Evolutionary conservation across 139 green algal species (phyloP).

Genomic region (Pseudopediastrum boryanum): DNA sequence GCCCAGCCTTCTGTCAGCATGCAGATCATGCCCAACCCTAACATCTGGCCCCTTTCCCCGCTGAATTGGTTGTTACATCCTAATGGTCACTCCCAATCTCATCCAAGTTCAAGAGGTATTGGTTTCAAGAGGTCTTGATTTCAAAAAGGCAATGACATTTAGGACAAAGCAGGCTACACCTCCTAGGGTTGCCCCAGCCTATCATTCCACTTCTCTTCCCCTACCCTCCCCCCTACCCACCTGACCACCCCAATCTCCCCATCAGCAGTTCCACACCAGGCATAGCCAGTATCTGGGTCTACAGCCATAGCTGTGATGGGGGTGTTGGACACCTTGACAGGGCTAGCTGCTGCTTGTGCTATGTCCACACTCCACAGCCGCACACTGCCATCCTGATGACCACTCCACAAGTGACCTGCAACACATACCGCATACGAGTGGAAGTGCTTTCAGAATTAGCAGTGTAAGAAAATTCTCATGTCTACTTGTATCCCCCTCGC

Average conservation of each 20-base stretch:
- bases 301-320: slow-evolving; percentile 20
- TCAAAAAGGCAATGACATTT: not conserved
- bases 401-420: slow-evolving; percentile 28
- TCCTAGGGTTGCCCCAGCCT: no score
- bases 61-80: not conserved
- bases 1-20: no score
- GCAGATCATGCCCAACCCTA: no score
- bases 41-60: no score
- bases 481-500: not conserved
- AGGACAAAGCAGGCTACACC: no score
- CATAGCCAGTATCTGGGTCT: slow-evolving; percentile 21
- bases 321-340: not conserved
- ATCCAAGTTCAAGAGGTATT: not conserved
- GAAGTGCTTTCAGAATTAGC: no score
- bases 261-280: slow-evolving; percentile 28
- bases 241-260: slow-evolving; percentile 28
- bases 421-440: no score
- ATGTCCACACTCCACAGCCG: not conserved
- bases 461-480: no score
- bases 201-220: not conserved
- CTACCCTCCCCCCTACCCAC: not conserved
- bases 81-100: not conserved
- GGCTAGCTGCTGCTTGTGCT: slow-evolving; percentile 11
- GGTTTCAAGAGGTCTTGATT: not conserved
- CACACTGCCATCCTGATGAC: slow-evolving; percentile 22